These are phyloP conservation scores for Aspergillus udagawae DNA, from an alignment of 2,329 filamentous ascomycete genomes.

Conservation along the genomic window DNA sequence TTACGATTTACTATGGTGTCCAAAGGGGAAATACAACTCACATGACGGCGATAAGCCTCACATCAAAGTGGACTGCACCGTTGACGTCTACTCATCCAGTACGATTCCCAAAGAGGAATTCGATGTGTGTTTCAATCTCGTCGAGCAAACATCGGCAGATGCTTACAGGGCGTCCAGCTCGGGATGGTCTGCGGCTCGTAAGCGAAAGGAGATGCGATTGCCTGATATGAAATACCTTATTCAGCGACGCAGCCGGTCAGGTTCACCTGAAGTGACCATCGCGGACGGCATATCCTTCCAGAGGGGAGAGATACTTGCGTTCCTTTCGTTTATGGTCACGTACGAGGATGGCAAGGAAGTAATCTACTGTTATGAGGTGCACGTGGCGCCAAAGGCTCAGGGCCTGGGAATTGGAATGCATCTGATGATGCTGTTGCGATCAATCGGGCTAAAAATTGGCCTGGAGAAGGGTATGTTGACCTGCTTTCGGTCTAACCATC, in stretches of 20 bases:
- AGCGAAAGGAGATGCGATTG: slow-evolving; percentile 56
- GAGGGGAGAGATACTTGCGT: slow-evolving; percentile 29
- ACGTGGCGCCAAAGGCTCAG: slow-evolving; percentile 44
- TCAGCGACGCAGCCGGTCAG: slow-evolving; percentile 26
- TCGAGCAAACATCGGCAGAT: slow-evolving; percentile 51
- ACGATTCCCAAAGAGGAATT: slow-evolving; percentile 41
- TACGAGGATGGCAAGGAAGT: slow-evolving; percentile 54
- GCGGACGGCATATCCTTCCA: not conserved
- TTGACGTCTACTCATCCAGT: slow-evolving; percentile 32
- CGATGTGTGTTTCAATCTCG: slow-evolving; percentile 50
- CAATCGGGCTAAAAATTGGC: slow-evolving; percentile 43
- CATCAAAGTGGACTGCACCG: slow-evolving; percentile 8
- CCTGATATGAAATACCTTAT: slow-evolving; percentile 58
- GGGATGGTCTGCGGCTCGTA: slow-evolving; percentile 54
- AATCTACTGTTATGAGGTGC: slow-evolving; percentile 63
- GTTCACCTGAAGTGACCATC: not conserved
- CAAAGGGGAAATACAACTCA: not conserved
- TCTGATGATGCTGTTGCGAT: slow-evolving; percentile 48
- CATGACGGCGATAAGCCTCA: not conserved
- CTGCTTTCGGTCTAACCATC: slow-evolving; percentile 51
- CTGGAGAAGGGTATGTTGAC: slow-evolving; percentile 59
- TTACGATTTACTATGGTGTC: not conserved
- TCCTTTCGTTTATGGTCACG: slow-evolving; percentile 56
- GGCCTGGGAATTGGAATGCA: slow-evolving; percentile 49
- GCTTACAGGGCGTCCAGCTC: slow-evolving; percentile 50